Evolutionary conservation across 1,284 basidiomycete genomes (phyloP).

Genomic region (Puccinia coronata): DNA sequence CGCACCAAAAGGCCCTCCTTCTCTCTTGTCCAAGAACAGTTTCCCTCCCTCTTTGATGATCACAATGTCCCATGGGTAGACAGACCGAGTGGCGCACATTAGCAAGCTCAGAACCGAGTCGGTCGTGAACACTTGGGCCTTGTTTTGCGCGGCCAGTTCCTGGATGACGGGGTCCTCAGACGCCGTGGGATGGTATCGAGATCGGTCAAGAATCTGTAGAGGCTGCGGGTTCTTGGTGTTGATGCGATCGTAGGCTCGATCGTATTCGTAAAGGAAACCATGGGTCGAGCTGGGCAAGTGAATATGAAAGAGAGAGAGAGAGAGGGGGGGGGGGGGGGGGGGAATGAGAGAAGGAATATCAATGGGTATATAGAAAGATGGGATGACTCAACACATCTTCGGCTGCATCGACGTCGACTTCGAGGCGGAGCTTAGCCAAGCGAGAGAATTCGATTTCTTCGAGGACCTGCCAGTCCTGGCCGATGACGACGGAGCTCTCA

Average conservation of each 20-base stretch:
- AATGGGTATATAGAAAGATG: neutral
- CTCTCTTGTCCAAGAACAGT: slow-evolving; percentile 96
- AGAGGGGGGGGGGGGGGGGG: too few species aligned
- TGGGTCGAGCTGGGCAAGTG: slow-evolving; percentile 69
- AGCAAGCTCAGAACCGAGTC: slow-evolving; percentile 93
- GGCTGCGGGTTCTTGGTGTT: slow-evolving; percentile 88
- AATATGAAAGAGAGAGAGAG: too few species aligned
- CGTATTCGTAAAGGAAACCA: slow-evolving; percentile 88
- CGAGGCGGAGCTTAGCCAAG: slow-evolving; percentile 83
- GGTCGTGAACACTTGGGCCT: slow-evolving; percentile 86
- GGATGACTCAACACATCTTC: slow-evolving; percentile 71
- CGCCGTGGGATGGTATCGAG: slow-evolving; percentile 96
- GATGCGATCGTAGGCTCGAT: slow-evolving; percentile 92
- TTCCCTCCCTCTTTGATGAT: slow-evolving; percentile 89
- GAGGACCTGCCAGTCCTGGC: slow-evolving; percentile 85
- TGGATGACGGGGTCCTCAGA: slow-evolving; percentile 96
- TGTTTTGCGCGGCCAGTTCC: slow-evolving; percentile 76
- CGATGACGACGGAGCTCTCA: slow-evolving; percentile 91
- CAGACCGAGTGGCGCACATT: slow-evolving; percentile 92
- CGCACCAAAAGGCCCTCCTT: slow-evolving; percentile 83
- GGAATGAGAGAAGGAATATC: too few species aligned
- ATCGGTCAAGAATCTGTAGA: slow-evolving; percentile 87
- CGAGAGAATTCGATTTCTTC: slow-evolving; percentile 98
- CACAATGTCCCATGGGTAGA: slow-evolving; percentile 99
- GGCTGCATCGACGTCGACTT: slow-evolving; percentile 74